Base-by-base conservation (phyloP, 345 rosid genomes). In the Carallia pectinifolia region DNA sequence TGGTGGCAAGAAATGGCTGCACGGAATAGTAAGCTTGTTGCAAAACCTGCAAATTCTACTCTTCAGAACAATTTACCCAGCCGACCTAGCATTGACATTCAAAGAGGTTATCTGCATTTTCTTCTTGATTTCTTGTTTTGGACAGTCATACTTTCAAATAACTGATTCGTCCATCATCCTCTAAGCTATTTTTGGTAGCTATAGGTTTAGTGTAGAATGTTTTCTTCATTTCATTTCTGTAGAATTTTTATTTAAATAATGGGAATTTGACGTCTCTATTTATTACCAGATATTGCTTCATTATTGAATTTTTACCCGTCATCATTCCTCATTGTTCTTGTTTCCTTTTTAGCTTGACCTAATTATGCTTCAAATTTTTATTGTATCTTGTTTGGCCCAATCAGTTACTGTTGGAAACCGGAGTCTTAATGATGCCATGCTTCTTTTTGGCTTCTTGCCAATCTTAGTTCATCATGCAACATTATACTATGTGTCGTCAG, bases 1-100 rank as follows among this genome's bases (percentile, higher is more conserved):
- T 91, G 98, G 97, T 94, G 98, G 98, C 95, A 74, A 81, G 87
- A 84, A 61, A 89, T 91, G 96, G 88, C 92, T 47, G 90, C 77
- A 75, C 76, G 72, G 72, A 88, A 81, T 76, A 77, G 71, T 58
- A 81, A 17, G 47, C 65, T 80, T 73, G 77, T 68, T 69, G 67
- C 73, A 53, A 82, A 79, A 79, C 62, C 84, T 75, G 66, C 53
- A 66, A 58, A 44, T 71, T 68, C 83, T 67, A 65, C 76, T 72
- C 71, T 64, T 61, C 76, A 74, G 71, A 53, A 53, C 77, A 36
- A 58, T 33, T 74, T 79, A 79, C 66, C 74, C 59, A 75, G 72
- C 44, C 81, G 76, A 60, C 37, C 55, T 61, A 70, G 60, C 53
- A 76, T 65, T 52, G 67, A 65, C 64, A 55, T 61, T 69, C 75